A percentile compares a stretch with the other conserved stretches of the same genome.
Evolutionary conservation across 2,329 filamentous ascomycete species (phyloP).

Genomic region (Stachybotrys chartarum): DNA sequence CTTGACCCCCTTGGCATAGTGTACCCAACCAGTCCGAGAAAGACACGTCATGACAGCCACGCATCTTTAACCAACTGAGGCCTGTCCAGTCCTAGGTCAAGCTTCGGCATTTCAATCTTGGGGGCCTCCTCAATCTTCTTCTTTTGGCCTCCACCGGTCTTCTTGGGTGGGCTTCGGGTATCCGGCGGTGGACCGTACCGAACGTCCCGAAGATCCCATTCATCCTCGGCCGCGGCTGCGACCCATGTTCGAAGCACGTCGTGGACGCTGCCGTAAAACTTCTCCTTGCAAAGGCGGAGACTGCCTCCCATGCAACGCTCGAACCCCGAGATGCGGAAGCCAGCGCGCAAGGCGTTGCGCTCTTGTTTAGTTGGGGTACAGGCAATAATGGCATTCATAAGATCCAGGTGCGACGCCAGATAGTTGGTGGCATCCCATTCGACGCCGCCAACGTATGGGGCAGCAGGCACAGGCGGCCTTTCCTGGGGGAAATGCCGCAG

Average conservation of each 20-base stretch:
- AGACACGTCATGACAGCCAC: conserved; percentile 16
- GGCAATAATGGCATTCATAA: conserved; percentile 84
- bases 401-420: conserved; percentile 82
- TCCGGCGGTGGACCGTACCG: conserved; percentile 56
- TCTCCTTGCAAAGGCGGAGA: conserved; percentile 89
- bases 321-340: conserved; percentile 78
- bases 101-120: conserved; percentile 52
- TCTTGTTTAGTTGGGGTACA: conserved; percentile 63
- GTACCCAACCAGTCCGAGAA: neutral
- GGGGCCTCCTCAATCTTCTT: conserved; percentile 50
- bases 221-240: conserved; percentile 76
- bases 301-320: conserved; percentile 83
- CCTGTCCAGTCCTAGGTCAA: conserved; percentile 40
- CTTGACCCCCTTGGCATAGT: neutral
- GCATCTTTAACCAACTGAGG: conserved; percentile 17
- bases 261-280: conserved; percentile 91
- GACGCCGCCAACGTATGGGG: conserved; percentile 92
- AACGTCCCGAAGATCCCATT: conserved; percentile 78
- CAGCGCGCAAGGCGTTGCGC: conserved; percentile 71
- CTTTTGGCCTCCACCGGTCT: conserved; percentile 23
- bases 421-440: conserved; percentile 99
- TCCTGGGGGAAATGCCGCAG: conserved; percentile 73
- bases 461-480: conserved; percentile 83
- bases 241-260: conserved; percentile 87
- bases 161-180: conserved; percentile 21